Evolutionary conservation across 2,329 filamentous ascomycete genomes (phyloP).

Genomic region (Microsporum ferrugineum): DNA sequence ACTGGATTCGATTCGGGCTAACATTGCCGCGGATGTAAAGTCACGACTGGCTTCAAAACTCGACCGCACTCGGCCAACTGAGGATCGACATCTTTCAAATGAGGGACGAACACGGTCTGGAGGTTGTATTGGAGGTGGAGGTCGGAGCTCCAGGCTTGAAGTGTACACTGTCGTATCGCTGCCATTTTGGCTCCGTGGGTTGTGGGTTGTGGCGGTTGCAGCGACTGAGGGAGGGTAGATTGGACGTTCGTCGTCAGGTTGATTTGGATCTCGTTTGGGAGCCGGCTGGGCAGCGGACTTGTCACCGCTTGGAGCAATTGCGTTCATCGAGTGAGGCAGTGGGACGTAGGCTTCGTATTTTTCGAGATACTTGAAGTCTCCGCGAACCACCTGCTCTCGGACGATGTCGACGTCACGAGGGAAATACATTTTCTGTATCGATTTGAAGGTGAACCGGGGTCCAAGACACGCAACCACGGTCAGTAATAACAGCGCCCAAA

Average conservation of each 20-base stretch:
- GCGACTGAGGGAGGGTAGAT: constrained; percentile 89
- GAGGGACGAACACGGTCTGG: constrained; percentile 64
- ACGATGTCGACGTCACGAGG: constrained; percentile 92
- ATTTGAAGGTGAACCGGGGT: constrained; percentile 77
- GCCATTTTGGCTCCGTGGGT: constrained; percentile 72
- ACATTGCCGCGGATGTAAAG: constrained; percentile 77
- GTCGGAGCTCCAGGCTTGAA: constrained; percentile 35
- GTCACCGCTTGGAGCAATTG: constrained; percentile 18
- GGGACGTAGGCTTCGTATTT: constrained; percentile 42
- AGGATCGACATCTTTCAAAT: constrained; percentile 73
- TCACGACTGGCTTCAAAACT: constrained; percentile 83
- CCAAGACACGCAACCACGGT: constrained; percentile 72
- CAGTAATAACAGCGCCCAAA: constrained; percentile 75
- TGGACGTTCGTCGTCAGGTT: constrained; percentile 78
- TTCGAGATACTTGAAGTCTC: constrained; percentile 66
- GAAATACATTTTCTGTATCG: constrained; percentile 84
- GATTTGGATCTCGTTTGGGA: constrained; percentile 47
- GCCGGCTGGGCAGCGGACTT: constrained; percentile 27
- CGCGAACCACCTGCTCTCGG: constrained; percentile 76
- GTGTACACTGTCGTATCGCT: constrained; percentile 93
- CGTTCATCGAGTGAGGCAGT: constrained; percentile 40
- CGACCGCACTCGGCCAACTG: constrained; percentile 72
- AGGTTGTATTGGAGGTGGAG: constrained; percentile 46
- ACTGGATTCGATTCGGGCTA: constrained; percentile 61
- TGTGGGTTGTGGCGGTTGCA: constrained; percentile 63